Evolutionary conservation across 2,329 filamentous ascomycete species (phyloP).

Genomic region (Didymella pomorum): DNA sequence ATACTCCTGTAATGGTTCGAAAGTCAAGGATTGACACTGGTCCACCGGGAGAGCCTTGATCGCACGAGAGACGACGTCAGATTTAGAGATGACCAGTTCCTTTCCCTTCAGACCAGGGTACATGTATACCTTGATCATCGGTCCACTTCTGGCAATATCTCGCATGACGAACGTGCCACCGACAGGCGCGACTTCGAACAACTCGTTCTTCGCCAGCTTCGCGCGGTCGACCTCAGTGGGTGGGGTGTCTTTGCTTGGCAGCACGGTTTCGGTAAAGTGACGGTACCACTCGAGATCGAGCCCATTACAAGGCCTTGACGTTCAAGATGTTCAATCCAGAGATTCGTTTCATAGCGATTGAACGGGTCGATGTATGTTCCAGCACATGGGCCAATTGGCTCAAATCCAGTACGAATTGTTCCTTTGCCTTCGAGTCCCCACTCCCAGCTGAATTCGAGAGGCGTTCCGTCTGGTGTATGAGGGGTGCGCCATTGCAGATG

Average conservation of each 20-base stretch:
- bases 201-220: conserved; percentile 16
- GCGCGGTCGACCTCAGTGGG: conserved; percentile 10
- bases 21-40: background rate
- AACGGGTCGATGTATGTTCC: conserved; percentile 19
- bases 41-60: conserved; percentile 4
- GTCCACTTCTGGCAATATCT: conserved; percentile 17
- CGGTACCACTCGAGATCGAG: conserved; percentile 25
- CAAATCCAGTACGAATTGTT: conserved; percentile 22
- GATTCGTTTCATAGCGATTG: conserved; percentile 20
- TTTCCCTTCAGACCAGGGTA: conserved; percentile 22
- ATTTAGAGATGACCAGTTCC: conserved; percentile 18
- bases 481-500: conserved; percentile 20
- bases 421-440: conserved; percentile 26
- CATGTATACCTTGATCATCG: conserved; percentile 23
- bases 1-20: conserved; percentile 4
- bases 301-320: conserved; percentile 17
- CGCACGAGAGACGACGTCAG: conserved; percentile 15
- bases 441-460: conserved; percentile 24
- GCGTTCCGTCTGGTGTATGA: conserved; percentile 25
- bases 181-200: conserved; percentile 23
- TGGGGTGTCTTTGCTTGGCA: conserved; percentile 11
- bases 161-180: conserved; percentile 26
- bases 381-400: conserved; percentile 23
- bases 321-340: conserved; percentile 20
- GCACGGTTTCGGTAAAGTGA: conserved; percentile 13